Conservation (phyloP, 352 stramenopile species). For the Pythium sp. region DNA sequence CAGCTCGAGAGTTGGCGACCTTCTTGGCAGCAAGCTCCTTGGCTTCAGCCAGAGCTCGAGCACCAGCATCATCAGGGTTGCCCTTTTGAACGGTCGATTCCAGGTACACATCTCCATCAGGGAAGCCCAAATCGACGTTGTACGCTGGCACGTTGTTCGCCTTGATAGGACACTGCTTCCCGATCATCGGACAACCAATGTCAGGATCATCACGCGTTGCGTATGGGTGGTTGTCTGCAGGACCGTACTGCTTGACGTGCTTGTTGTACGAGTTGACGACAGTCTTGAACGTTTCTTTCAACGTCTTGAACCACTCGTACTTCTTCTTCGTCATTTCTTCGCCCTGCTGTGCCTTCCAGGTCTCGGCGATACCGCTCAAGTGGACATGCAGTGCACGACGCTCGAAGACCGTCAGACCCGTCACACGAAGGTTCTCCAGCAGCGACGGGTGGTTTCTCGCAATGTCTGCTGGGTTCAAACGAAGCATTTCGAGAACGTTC, state of each 20-base stretch:
- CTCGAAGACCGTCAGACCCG: slow-evolving; percentile 88
- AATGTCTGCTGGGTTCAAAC: slow-evolving; percentile 85
- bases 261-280: slow-evolving; percentile 90
- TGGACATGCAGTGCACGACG: slow-evolving; percentile 88
- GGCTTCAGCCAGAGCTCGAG: slow-evolving; percentile 63
- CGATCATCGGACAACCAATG: slow-evolving; percentile 84
- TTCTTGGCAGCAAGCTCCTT: slow-evolving; percentile 58
- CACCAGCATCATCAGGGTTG: slow-evolving; percentile 66
- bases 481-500: slow-evolving; percentile 89
- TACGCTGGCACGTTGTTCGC: slow-evolving; percentile 78
- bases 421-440: slow-evolving; percentile 90
- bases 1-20: slow-evolving; percentile 66
- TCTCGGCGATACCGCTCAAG: slow-evolving; percentile 76
- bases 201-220: slow-evolving; percentile 78
- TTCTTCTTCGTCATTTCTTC: slow-evolving; percentile 93
- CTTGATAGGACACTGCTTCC: slow-evolving; percentile 90
- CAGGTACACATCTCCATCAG: slow-evolving; percentile 78
- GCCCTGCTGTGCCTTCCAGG: slow-evolving; percentile 86
- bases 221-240: slow-evolving; percentile 86
- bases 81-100: slow-evolving; percentile 68
- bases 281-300: slow-evolving; percentile 92
- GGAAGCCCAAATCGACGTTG: slow-evolving; percentile 74
- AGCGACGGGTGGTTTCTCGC: slow-evolving; percentile 87
- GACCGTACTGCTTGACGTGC: slow-evolving; percentile 90
- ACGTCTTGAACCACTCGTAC: slow-evolving; percentile 90